Percentiles rank a stretch among this genome's conserved stretches.
Evolutionary conservation across 2,329 filamentous ascomycete species (phyloP).

Genomic region (Aspergillus brunneoviolaceus): DNA sequence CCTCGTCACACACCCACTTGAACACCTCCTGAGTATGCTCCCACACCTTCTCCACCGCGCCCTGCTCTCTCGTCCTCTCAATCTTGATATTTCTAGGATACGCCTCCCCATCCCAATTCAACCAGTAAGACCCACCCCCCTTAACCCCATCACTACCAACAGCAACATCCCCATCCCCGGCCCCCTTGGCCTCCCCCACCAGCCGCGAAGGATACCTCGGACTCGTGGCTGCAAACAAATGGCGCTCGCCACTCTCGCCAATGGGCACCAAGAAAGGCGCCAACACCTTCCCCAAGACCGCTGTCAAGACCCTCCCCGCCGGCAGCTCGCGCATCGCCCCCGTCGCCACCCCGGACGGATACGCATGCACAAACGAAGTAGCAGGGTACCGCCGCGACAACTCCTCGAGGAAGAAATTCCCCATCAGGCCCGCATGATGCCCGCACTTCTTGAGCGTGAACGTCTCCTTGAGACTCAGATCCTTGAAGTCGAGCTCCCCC

Average conservation of each 20-base stretch:
- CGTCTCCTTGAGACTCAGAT: conserved; percentile 41
- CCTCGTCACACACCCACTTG: not conserved
- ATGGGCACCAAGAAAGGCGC: conserved; percentile 15
- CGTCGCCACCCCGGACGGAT: conserved; percentile 43
- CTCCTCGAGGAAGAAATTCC: conserved; percentile 29
- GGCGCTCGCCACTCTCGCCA: conserved; percentile 46
- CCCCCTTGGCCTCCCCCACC: conserved; percentile 7
- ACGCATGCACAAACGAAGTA: conserved; percentile 42
- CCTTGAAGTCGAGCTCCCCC: conserved; percentile 38
- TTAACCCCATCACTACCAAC: conserved; percentile 15
- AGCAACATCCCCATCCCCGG: conserved; percentile 8
- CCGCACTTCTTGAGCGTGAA: conserved; percentile 38
- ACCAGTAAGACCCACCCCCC: conserved; percentile 20
- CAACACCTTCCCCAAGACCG: conserved; percentile 20
- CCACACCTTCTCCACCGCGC: conserved; percentile 16
- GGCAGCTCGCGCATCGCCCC: conserved; percentile 40
- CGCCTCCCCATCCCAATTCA: conserved; percentile 15
- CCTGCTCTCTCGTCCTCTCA: conserved; percentile 3
- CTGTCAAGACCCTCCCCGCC: conserved; percentile 22
- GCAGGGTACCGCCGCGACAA: conserved; percentile 31
- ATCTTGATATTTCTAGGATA: conserved; percentile 12
- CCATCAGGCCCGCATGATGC: conserved; percentile 43
- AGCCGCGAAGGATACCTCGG: conserved; percentile 23
- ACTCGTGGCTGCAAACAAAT: conserved; percentile 42
- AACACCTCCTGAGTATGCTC: conserved; percentile 18